Conservation (phyloP, 2,329 filamentous ascomycete species). For the Scytalidium lignicola region DNA sequence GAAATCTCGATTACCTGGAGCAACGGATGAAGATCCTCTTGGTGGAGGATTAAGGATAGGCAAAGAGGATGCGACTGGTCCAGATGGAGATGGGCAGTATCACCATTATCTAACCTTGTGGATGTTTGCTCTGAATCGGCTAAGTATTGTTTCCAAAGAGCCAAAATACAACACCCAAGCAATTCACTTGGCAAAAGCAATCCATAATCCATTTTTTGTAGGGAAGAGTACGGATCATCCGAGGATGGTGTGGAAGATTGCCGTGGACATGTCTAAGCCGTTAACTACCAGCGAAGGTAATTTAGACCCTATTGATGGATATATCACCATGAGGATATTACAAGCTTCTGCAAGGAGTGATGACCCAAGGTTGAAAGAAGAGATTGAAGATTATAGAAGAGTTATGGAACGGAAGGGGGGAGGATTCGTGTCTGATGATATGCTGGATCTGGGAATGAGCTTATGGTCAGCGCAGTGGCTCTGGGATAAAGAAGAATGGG, state of each 20-base stretch:
- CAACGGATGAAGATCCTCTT: slow-evolving; percentile 46
- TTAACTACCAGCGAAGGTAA: slow-evolving; percentile 49
- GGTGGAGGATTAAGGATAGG: slow-evolving; percentile 53
- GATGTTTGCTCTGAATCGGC: slow-evolving; percentile 57
- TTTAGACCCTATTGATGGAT: slow-evolving; percentile 51
- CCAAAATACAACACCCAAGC: slow-evolving; percentile 44
- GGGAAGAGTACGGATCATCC: neutral
- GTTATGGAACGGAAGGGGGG: slow-evolving; percentile 41
- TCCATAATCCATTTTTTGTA: slow-evolving; percentile 47
- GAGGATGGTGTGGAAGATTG: slow-evolving; percentile 52
- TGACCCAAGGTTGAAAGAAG: slow-evolving; percentile 34
- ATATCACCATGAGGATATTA: slow-evolving; percentile 43
- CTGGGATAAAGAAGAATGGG: slow-evolving; percentile 41
- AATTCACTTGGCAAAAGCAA: slow-evolving; percentile 44
- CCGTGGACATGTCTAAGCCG: slow-evolving; percentile 39
- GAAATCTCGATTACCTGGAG: slow-evolving; percentile 39
- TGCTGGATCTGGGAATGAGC: slow-evolving; percentile 55
- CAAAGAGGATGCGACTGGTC: slow-evolving; percentile 42
- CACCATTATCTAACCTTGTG: slow-evolving; percentile 57
- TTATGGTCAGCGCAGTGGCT: slow-evolving; percentile 52
- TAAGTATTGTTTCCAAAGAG: slow-evolving; percentile 42
- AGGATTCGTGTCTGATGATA: slow-evolving; percentile 41
- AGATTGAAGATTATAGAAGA: slow-evolving; percentile 47
- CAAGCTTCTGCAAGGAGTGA: slow-evolving; percentile 34
- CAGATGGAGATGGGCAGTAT: slow-evolving; percentile 54